Evolutionary conservation across 2,329 filamentous ascomycete species (phyloP).

Genomic region (Phoma sp.): DNA sequence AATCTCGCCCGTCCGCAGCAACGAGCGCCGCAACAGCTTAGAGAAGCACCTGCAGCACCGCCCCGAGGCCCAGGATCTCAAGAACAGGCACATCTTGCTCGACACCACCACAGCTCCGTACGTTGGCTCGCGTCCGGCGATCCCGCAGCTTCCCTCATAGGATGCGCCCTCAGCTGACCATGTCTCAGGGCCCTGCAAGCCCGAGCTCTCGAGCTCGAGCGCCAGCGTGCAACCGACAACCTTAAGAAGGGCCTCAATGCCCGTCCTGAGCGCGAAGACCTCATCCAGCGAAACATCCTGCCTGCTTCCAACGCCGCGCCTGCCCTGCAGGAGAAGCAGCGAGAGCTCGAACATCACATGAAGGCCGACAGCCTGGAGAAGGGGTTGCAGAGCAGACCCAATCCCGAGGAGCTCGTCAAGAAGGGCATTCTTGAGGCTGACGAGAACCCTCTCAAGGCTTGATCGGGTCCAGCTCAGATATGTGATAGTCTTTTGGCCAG

Average conservation of each 20-base stretch:
- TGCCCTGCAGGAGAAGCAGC: constrained; percentile 77
- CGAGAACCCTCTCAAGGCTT: constrained; percentile 39
- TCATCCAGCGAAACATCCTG: constrained; percentile 88
- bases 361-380: constrained; percentile 84
- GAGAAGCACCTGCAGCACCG: constrained; percentile 57
- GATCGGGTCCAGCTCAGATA: no score
- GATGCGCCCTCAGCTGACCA: constrained; percentile 1
- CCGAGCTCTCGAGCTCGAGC: constrained; percentile 66
- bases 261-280: constrained; percentile 71
- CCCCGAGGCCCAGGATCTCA: constrained; percentile 65
- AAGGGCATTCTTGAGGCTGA: constrained; percentile 73
- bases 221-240: constrained; percentile 66
- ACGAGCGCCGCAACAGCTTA: constrained; percentile 66
- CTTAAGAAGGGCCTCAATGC: constrained; percentile 69
- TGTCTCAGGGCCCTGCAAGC: constrained; percentile 64
- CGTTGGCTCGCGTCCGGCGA: constrained; percentile 27
- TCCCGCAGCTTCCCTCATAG: neutral
- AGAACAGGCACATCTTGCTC: constrained; percentile 70
- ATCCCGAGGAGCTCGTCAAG: constrained; percentile 76
- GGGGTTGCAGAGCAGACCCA: constrained; percentile 78
- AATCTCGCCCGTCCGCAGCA: constrained; percentile 50
- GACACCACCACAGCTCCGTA: constrained; percentile 72
- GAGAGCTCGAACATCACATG: constrained; percentile 88
- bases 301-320: constrained; percentile 79
- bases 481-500: no score